Conservation (phyloP, 1,284 basidiomycete genomes). For the Microbotryum lychnidis-dioicae region DNA sequence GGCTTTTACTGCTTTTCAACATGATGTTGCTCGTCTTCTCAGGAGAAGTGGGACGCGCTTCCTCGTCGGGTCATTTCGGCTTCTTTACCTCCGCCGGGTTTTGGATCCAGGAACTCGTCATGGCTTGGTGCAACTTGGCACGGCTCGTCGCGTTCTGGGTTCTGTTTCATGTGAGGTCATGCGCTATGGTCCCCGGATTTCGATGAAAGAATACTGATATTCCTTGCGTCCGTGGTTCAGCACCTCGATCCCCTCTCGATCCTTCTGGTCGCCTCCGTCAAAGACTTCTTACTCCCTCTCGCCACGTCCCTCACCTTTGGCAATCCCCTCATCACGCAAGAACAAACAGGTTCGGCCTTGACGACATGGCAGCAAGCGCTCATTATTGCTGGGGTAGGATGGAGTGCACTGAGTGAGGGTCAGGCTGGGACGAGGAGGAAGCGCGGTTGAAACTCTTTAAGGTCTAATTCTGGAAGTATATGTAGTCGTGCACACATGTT, state of each 20-base stretch:
- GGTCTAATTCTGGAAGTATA: too few relatives aligned
- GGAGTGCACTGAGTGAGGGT: too few relatives aligned
- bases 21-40: neutral
- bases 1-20: neutral
- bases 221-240: neutral
- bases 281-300: neutral
- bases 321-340: neutral
- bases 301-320: neutral
- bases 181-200: too few relatives aligned
- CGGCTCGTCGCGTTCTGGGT: conserved; percentile 4
- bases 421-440: too few relatives aligned
- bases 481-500: too few relatives aligned
- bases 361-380: too few relatives aligned
- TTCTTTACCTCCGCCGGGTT: conserved; percentile 10
- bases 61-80: conserved; percentile 4
- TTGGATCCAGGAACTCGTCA: conserved; percentile 5
- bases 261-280: conserved; percentile 1
- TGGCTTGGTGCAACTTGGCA: conserved; percentile 1
- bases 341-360: too few relatives aligned
- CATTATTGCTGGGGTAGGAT: too few relatives aligned
- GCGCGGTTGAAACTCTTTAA: too few relatives aligned
- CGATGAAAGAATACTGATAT: neutral
- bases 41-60: neutral
- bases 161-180: neutral
- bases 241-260: neutral